A percentile compares a stretch with the other conserved stretches of the same genome.
Evolutionary conservation across 345 rosid species (phyloP).

Genomic region (Rhizophora mangle): DNA sequence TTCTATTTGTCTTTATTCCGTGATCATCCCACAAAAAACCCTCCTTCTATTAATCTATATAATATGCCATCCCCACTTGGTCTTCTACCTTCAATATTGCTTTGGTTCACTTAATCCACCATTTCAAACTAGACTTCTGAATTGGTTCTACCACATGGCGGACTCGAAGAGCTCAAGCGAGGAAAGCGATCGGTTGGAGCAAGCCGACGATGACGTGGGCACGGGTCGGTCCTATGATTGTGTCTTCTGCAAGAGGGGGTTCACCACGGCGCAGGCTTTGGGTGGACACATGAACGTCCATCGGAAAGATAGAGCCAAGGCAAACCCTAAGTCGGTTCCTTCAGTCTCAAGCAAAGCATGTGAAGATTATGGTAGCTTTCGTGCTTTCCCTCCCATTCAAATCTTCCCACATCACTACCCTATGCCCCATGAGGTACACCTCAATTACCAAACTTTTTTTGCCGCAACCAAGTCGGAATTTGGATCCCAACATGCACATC

Average conservation of each 20-base stretch:
- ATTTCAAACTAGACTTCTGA: background rate
- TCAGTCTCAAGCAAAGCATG: conserved; percentile 23
- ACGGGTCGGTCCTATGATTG: conserved; percentile 25
- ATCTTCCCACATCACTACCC: conserved; percentile 24
- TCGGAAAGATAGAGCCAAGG: conserved; percentile 26
- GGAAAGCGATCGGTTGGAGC: conserved; percentile 7
- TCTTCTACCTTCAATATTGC: background rate
- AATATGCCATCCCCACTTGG: conserved; percentile 6
- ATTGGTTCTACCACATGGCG: background rate
- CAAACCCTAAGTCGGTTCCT: conserved; percentile 16
- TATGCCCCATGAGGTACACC: conserved; percentile 9
- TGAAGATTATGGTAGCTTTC: conserved; percentile 20
- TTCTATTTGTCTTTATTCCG: conserved; percentile 27
- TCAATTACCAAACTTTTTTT: conserved; percentile 16
- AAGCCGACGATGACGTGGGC: background rate
- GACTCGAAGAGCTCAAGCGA: conserved; percentile 18
- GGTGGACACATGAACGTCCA: conserved; percentile 33
- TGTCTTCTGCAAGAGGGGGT: conserved; percentile 29
- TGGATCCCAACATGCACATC: conserved; percentile 24
- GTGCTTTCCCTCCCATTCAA: conserved; percentile 29
- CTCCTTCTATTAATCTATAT: conserved; percentile 11
- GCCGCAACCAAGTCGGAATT: conserved; percentile 4
- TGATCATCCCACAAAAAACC: background rate
- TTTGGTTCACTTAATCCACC: background rate
- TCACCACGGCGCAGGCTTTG: conserved; percentile 29